Evolutionary conservation across 225 moss, liverwort and hornwort genomes (phyloP).

Genomic region (Pseudisothecium myosuroides): DNA sequence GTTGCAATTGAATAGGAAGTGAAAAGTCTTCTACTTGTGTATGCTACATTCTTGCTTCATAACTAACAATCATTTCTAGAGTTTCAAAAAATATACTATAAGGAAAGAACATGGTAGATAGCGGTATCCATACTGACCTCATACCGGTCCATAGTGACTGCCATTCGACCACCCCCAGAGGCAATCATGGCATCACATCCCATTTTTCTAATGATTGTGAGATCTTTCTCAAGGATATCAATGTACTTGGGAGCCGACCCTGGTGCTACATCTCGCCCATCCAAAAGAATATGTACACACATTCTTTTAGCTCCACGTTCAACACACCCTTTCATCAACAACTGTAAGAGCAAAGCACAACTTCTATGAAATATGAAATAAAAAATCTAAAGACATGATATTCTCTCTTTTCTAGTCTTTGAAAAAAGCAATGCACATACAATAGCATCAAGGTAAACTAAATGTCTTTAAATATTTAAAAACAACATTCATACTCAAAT

Average conservation of each 20-base stretch:
- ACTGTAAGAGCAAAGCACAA: not conserved
- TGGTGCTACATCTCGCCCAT: conserved; percentile 51
- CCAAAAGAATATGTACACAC: conserved; percentile 44
- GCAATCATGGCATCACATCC: conserved; percentile 47
- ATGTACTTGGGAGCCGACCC: conserved; percentile 40
- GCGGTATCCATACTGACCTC: conserved; percentile 12
- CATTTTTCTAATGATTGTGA: conserved; percentile 1
- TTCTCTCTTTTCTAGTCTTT: not conserved
- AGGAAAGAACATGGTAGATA: not conserved
- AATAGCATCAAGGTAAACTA: not conserved
- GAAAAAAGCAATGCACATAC: not conserved
- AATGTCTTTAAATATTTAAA: not conserved
- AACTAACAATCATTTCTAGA: not conserved
- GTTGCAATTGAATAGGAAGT: not conserved
- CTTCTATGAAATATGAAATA: not conserved
- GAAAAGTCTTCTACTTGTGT: too few species aligned
- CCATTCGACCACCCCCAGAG: conserved; percentile 58
- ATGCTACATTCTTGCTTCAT: not conserved
- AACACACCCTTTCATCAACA: conserved; percentile 49
- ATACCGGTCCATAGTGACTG: conserved; percentile 55
- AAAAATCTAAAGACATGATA: not conserved
- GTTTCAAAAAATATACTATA: not conserved
- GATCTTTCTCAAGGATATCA: conserved; percentile 38
- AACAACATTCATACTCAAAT: not conserved
- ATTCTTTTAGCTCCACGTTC: conserved; percentile 45